Base-by-base conservation (phyloP, 352 stramenopile species). In the Peronospora farinosa region DNA sequence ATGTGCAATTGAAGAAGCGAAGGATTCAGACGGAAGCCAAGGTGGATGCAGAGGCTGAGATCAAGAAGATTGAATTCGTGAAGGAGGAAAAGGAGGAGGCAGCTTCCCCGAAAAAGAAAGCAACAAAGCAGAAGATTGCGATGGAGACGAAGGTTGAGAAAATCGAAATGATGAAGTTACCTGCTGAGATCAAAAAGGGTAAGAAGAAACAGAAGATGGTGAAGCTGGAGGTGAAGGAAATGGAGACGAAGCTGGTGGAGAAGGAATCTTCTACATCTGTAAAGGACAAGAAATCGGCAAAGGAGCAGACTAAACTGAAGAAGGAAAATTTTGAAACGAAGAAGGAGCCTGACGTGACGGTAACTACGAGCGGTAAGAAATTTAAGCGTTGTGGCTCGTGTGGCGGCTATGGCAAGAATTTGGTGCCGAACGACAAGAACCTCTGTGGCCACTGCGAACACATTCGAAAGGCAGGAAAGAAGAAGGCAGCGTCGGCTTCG, bases 361-460 rank as follows among this genome's bases (percentile, higher is more conserved):
- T 91, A 7, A 65, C 73, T 25, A 82, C 69, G 39, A 91, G 75
- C 33, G 78, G 80, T 23, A 69, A 84, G 45, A 85, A 84, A 54
- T 87, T 91, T 60, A 78, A 77, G 51, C 79, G 82, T 15, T 93
- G 82, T 38, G 54, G 37, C 6, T 58, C 52, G 25, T 93, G 82
- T 50, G 70, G 77, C 9, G 82, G 82, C 13, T 85, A 74, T 54
- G 82, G 82, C 61, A 91, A 89, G 54, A 74, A 71, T 12, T 63
- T 93, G 11, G 47, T 93, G 33, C 67, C 74, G 0, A 70, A 67
- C 12, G 64, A 70, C 45, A 89, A 93, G 63, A 64, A 63, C 9
- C 52, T 65, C 30, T 93, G 82, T 54, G 65, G 67, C 5, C 82
- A 93, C 67, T 93, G 82, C 43, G 77, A 90, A 44, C 82, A 78